Base-by-base conservation (phyloP, 805 yeast species). In the Huiozyma sinensis region DNA sequence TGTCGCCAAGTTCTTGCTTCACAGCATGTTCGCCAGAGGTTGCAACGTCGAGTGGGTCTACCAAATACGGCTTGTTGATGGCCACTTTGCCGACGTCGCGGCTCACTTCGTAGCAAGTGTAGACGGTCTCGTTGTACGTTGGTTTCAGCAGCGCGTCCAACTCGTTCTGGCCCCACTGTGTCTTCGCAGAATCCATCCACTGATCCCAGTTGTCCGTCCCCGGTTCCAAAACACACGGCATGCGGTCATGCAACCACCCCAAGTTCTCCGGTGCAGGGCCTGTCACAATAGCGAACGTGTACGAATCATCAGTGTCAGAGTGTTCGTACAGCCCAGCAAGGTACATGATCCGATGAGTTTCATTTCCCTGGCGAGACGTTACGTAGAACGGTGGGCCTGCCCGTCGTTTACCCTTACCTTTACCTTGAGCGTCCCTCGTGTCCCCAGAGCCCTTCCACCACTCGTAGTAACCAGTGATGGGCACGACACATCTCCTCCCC, bases 401-500 rank as follows among this genome's bases (percentile, higher is more conserved):
- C 24, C 24, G 24, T 4, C 24, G 24, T 17, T 17, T 17, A 0
- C 60, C 58, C 55, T 77, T 81, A 7, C 65, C 62, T 43, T 57
- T 65, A 8, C 55, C 57, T 10, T 27, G 35, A 9, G 30, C 24
- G 17, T 11, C n/a, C 12, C 44, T 45, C 4, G 24, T 17, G 24
- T 17, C 24, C 24, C 24, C 24, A 17, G 24, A 17, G 24, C 24
- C 24, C 2, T 56, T 48, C 12, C 54, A 50, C 96, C 97, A 89
- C 61, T 89, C 97, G 56, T 76, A 89, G 60, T 89, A 89, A 0
- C 96, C 96, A 53, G 76, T 73, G 35, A 84, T 72, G 0, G 95
- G 90, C 0, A 87, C 76, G 1, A 81, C 79, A 58, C 95, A 88
- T 33, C 95, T 66, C 34, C 95, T 66, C 5, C 67, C 65, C 7